Evolutionary conservation across 1,139 yeast genomes (phyloP).

Genomic region (Lodderomyces oxycetoniae): DNA sequence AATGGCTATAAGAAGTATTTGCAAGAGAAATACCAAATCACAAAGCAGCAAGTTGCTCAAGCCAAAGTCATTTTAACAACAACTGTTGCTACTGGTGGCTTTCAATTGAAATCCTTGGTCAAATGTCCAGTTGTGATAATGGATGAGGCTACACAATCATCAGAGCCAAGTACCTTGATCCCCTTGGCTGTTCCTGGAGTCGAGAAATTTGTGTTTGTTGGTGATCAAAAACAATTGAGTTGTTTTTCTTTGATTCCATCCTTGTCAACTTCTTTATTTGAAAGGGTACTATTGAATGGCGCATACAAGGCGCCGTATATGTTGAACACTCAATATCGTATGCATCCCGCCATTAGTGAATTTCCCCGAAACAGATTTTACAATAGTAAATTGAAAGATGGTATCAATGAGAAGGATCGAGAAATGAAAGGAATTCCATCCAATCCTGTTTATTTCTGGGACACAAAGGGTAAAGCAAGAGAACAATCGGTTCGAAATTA

Average conservation of each 20-base stretch:
- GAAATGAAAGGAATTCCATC: slow-evolving; percentile 32
- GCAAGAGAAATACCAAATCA: slow-evolving; percentile 34
- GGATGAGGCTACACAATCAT: slow-evolving; percentile 62
- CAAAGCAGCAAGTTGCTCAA: slow-evolving; percentile 40
- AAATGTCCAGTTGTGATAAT: slow-evolving; percentile 64
- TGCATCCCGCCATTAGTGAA: slow-evolving; percentile 64
- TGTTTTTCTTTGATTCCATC: slow-evolving; percentile 64
- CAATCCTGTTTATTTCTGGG: slow-evolving; percentile 52
- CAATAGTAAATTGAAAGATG: slow-evolving; percentile 51
- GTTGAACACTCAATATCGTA: slow-evolving; percentile 70
- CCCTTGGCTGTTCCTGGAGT: slow-evolving; percentile 68
- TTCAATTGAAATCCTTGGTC: slow-evolving; percentile 50
- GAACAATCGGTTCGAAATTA: slow-evolving; percentile 46
- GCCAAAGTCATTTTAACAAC: slow-evolving; percentile 70
- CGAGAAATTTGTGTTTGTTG: slow-evolving; percentile 64
- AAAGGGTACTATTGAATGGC: slow-evolving; percentile 52
- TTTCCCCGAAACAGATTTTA: slow-evolving; percentile 60
- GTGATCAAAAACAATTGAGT: slow-evolving; percentile 64
- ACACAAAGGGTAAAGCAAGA: slow-evolving; percentile 37
- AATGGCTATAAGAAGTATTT: slow-evolving; percentile 45
- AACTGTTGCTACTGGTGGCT: slow-evolving; percentile 67
- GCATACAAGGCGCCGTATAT: slow-evolving; percentile 56
- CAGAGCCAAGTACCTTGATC: slow-evolving; percentile 65
- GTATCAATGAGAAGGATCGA: slow-evolving; percentile 51
- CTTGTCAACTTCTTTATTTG: slow-evolving; percentile 55